phyloP scores from a whole-genome alignment of 2,329 filamentous ascomycete species.

The Pseudogymnoascus sp. region DNA sequence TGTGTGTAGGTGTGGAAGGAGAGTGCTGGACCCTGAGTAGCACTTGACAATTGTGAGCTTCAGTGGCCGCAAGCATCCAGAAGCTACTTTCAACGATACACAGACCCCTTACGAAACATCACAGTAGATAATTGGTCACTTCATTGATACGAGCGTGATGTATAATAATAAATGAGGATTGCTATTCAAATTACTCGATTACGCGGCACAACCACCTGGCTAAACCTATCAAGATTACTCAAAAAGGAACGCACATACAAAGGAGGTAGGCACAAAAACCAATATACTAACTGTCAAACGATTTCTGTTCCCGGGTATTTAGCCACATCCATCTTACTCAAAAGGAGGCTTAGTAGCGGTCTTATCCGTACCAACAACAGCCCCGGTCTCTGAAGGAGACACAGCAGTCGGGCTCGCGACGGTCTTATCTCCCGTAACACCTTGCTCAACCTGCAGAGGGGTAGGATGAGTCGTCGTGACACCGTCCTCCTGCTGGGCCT shows the following conservation, averaged over 20 bases:
- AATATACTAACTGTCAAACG: not conserved
- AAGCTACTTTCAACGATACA: not conserved
- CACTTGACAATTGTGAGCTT: not conserved
- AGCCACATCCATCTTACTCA: not conserved
- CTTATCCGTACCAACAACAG: not conserved
- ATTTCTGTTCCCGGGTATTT: not conserved
- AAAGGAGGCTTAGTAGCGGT: not conserved
- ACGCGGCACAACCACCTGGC: not conserved
- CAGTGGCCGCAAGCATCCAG: not conserved
- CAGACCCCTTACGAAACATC: not conserved
- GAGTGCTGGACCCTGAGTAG: not conserved
- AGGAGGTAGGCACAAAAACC: not conserved
- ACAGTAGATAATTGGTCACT: not conserved
- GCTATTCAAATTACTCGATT: not conserved
- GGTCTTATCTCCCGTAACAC: constrained; percentile 19
- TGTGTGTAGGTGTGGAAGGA: not conserved
- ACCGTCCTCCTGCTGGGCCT: not conserved
- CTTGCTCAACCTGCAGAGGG: constrained; percentile 17
- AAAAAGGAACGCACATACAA: not conserved
- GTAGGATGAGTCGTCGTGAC: constrained; percentile 10
- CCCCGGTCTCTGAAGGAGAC: constrained; percentile 10
- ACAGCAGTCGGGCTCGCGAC: constrained; percentile 21
- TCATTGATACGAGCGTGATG: not conserved
- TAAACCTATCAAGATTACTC: not conserved
- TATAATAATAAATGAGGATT: not conserved